phyloP scores from a whole-genome alignment of 257 asterid species.

The Anisodus acutangulus region DNA sequence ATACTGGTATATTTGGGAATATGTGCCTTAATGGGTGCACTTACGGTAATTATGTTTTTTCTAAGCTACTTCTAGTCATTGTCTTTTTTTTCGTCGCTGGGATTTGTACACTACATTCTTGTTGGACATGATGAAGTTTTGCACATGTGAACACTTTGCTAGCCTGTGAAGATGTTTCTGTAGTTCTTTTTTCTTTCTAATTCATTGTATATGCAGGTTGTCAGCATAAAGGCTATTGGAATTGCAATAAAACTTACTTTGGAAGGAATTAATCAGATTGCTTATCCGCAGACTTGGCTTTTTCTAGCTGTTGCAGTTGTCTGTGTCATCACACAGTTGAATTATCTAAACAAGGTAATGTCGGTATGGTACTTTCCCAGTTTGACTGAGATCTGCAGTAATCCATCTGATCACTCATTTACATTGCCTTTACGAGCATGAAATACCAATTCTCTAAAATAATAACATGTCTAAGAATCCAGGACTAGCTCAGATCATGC shows the following conservation, averaged over 20 bases:
- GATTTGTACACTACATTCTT: not conserved
- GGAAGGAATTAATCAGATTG: conserved; percentile 79
- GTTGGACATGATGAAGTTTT: not conserved
- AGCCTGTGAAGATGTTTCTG: not conserved
- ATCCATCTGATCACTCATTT: not conserved
- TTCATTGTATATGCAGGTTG: conserved; percentile 53
- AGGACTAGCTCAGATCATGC: not conserved
- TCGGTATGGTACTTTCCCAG: not conserved
- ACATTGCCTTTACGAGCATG: not conserved
- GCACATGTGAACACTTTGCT: not conserved
- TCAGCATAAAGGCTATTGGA: conserved; percentile 90
- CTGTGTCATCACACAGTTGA: conserved; percentile 72
- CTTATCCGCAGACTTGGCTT: conserved; percentile 76
- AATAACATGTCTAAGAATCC: not conserved
- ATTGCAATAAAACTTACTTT: conserved; percentile 84
- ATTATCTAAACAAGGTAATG: conserved; percentile 85
- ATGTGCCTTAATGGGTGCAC: conserved; percentile 57
- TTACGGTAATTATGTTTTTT: conserved; percentile 44
- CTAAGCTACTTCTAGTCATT: not conserved
- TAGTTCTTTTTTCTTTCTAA: not conserved
- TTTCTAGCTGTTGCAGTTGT: conserved; percentile 65
- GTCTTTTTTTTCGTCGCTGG: not conserved
- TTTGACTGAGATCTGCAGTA: not conserved
- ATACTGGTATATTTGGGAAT: conserved; percentile 53
- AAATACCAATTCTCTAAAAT: not conserved